These are phyloP conservation scores for Metschnikowia lunata DNA, from an alignment of 805 yeast species.

Conservation along the genomic window DNA sequence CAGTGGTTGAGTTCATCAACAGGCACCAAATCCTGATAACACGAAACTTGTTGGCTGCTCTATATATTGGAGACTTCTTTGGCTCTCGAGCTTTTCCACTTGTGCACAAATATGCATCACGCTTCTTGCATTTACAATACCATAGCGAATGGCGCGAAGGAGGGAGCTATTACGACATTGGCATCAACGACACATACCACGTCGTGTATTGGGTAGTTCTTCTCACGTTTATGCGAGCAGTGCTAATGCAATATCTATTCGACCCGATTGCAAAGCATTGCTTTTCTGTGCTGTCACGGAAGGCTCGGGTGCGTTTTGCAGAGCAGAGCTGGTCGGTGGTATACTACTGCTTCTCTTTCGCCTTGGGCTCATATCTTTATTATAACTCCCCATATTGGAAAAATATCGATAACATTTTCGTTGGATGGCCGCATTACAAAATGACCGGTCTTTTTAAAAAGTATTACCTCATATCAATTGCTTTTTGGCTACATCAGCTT, in stretches of 20 bases:
- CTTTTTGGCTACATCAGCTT: constrained; percentile 78
- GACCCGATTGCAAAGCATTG: constrained; percentile 48
- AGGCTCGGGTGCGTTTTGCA: constrained; percentile 64
- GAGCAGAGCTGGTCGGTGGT: constrained; percentile 80
- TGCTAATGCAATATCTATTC: constrained; percentile 54
- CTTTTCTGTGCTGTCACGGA: constrained; percentile 43
- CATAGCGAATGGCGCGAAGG: constrained; percentile 15
- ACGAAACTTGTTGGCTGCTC: constrained; percentile 22
- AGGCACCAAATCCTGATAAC: constrained; percentile 35
- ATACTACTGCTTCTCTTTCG: constrained; percentile 55
- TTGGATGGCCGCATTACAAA: constrained; percentile 70
- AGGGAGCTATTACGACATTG: constrained; percentile 45
- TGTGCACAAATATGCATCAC: constrained; percentile 25
- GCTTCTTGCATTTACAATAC: constrained; percentile 35
- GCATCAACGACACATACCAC: constrained; percentile 50
- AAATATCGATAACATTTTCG: constrained; percentile 55
- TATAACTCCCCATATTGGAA: constrained; percentile 54
- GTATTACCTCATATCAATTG: constrained; percentile 70
- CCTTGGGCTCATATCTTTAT: constrained; percentile 56
- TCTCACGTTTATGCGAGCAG: constrained; percentile 54
- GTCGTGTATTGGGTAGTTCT: constrained; percentile 52
- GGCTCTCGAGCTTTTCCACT: constrained; percentile 12
- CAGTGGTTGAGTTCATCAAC: constrained; percentile 22
- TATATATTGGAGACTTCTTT: constrained; percentile 25
- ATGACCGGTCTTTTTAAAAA: constrained; percentile 51